Base-by-base conservation (phyloP, 202 grass and related monocot species). In the Musa balbisiana region DNA sequence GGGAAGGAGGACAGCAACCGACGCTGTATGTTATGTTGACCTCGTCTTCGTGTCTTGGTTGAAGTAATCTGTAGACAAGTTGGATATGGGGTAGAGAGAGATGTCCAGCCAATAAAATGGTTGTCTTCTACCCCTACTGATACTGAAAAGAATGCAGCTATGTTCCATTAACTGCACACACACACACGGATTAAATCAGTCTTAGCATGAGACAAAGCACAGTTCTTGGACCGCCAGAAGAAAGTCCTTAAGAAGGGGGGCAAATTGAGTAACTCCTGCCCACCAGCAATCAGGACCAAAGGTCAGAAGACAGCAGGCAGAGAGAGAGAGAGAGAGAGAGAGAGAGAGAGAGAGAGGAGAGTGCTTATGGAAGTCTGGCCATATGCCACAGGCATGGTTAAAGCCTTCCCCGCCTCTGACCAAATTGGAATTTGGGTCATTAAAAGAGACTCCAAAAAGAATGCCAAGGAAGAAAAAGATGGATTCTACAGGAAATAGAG, bases 371-470 rank as follows among this genome's bases (percentile, higher is more conserved):
- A 66, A 66, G 12, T 25, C 23, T 25, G 20, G 22, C 9, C 22
- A 66, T 66, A 23, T 12, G 22, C 63, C 24, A 13, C 63, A 66
- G 21, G 63, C 21, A 23, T 12, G 63, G 1, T 67, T 29, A 13
- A 29, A 43, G 33, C 33, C 33, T 43, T 43, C 33, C 33, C 33
- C 33, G 0, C 13, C 12, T 17, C 65, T 67, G 65, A 20, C 65
- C 65, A 49, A 67, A 67, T 67, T 67, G 65, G 24, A 67, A 67
- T 67, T 43, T 43, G 64, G 25, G 64, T 67, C 25, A 67, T 43
- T 16, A 33, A 43, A 67, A 67, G 16, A 43, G 65, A 67, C 26
- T 9, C 13, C 13, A 43, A 33, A 67, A 17, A 67, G 65, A 67
- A 67, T 67, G 65, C 13, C 65, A 67, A 67, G 9, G 24, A 16